Percentiles rank a stretch among this genome's conserved stretches.
Evolutionary conservation across 1,284 basidiomycete genomes (phyloP).

Genomic region (Porodaedalea pini): DNA sequence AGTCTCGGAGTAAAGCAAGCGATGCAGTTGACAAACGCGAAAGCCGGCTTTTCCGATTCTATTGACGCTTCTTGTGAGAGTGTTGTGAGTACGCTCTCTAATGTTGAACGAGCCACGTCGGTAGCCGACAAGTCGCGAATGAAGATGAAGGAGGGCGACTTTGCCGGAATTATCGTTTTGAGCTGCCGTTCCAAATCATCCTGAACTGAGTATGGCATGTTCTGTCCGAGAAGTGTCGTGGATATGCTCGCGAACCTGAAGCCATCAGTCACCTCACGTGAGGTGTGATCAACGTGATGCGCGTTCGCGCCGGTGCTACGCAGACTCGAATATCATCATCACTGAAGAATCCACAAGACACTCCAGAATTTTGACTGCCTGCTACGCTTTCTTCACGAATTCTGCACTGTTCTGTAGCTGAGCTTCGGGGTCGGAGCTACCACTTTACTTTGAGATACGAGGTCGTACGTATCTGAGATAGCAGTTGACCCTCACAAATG

Average conservation of each 20-base stretch:
- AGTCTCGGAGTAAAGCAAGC: slow-evolving; percentile 63
- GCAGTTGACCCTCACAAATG: no score
- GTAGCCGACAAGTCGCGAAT: not conserved
- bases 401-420: no score
- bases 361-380: no score
- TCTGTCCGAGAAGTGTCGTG: not conserved
- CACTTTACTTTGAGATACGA: no score
- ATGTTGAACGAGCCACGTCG: not conserved
- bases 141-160: slow-evolving; percentile 9
- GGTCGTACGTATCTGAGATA: no score
- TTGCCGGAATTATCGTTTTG: not conserved
- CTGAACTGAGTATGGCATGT: slow-evolving; percentile 1
- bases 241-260: not conserved
- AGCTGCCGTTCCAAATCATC: not conserved
- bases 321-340: no score
- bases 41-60: slow-evolving; percentile 27
- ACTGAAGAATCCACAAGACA: no score
- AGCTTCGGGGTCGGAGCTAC: no score
- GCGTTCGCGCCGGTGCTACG: not conserved
- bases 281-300: not conserved
- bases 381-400: no score
- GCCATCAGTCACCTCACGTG: not conserved
- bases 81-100: not conserved
- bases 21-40: slow-evolving; percentile 57
- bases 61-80: not conserved